Conservation (phyloP, 2,329 filamentous ascomycete species). For the Whalleya microplaca region DNA sequence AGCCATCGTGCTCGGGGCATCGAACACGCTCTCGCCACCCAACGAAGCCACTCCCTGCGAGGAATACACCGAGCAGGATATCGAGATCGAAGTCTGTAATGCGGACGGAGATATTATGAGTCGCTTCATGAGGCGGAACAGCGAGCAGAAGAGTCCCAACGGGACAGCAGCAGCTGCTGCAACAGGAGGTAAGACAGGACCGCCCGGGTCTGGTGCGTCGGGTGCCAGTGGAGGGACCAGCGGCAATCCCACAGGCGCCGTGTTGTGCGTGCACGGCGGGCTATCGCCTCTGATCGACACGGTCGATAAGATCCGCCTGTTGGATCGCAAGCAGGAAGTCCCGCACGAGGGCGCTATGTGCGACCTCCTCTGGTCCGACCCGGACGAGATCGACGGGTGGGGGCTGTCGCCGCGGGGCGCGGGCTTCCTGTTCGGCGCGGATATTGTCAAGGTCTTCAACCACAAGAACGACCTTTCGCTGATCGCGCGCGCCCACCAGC, state of each 20-base stretch:
- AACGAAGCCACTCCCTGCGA: slow-evolving; percentile 51
- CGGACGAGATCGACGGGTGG: slow-evolving; percentile 98
- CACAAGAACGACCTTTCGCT: slow-evolving; percentile 89
- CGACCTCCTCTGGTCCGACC: slow-evolving; percentile 96
- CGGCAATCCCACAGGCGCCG: slow-evolving; percentile 75
- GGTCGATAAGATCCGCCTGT: slow-evolving; percentile 91
- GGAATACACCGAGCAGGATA: slow-evolving; percentile 66
- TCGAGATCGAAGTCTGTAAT: slow-evolving; percentile 93
- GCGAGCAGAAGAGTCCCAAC: slow-evolving; percentile 37
- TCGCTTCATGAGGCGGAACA: slow-evolving; percentile 61
- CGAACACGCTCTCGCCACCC: slow-evolving; percentile 60
- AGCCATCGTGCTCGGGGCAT: slow-evolving; percentile 87
- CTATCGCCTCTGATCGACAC: slow-evolving; percentile 89
- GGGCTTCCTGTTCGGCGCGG: slow-evolving; percentile 91
- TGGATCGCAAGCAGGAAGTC: slow-evolving; percentile 97
- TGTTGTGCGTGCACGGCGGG: slow-evolving; percentile 94
- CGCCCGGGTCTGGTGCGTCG: slow-evolving; percentile 79
- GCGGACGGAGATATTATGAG: slow-evolving; percentile 79
- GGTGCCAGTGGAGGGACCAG: slow-evolving; percentile 66
- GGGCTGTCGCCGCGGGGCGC: slow-evolving; percentile 91
- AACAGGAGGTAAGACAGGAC: slow-evolving; percentile 71
- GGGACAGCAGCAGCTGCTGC: slow-evolving; percentile 47
- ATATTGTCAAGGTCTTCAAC: slow-evolving; percentile 96
- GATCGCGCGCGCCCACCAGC: slow-evolving; percentile 91
- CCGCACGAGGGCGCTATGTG: slow-evolving; percentile 99